Conservation (phyloP, 495 filamentous ascomycete genomes). For the Aspergillus ostianus region DNA sequence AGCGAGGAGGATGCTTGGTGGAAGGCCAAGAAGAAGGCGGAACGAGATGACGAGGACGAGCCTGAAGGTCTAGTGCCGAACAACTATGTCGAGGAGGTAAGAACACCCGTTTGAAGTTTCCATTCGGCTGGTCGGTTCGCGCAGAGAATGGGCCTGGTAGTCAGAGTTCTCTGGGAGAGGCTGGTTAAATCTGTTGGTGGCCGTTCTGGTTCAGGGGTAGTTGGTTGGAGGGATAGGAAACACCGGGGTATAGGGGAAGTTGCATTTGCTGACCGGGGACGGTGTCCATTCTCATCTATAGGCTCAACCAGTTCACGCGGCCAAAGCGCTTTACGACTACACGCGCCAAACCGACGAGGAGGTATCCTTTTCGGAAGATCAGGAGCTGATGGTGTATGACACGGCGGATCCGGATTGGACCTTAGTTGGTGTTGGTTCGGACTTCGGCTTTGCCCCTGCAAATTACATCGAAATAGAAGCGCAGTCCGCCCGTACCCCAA, state of each 20-base stretch:
- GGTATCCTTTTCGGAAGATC: slow-evolving; percentile 91
- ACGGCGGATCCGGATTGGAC: slow-evolving; percentile 95
- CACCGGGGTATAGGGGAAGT: not conserved
- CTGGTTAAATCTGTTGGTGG: not conserved
- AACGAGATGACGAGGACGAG: slow-evolving; percentile 89
- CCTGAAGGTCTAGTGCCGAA: slow-evolving; percentile 90
- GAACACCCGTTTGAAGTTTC: slow-evolving; percentile 23
- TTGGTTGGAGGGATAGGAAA: not conserved
- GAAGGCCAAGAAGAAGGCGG: slow-evolving; percentile 96
- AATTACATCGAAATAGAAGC: slow-evolving; percentile 85
- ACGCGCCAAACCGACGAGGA: slow-evolving; percentile 97
- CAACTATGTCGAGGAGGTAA: slow-evolving; percentile 96
- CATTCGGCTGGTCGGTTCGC: not conserved
- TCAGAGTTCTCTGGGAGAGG: not conserved
- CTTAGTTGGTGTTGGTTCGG: slow-evolving; percentile 76
- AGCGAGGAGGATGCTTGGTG: slow-evolving; percentile 92
- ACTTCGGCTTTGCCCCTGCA: slow-evolving; percentile 94
- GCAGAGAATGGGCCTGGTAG: not conserved
- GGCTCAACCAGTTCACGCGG: slow-evolving; percentile 69
- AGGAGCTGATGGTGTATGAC: slow-evolving; percentile 80
- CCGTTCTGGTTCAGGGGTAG: slow-evolving; percentile 7
- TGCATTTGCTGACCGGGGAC: not conserved
- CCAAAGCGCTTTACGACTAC: slow-evolving; percentile 93
- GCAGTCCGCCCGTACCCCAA: slow-evolving; percentile 25
- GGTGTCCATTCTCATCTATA: slow-evolving; percentile 29